phyloP scores from a whole-genome alignment of 2,329 filamentous ascomycete species.

The Chrysosporium keratinophilum region DNA sequence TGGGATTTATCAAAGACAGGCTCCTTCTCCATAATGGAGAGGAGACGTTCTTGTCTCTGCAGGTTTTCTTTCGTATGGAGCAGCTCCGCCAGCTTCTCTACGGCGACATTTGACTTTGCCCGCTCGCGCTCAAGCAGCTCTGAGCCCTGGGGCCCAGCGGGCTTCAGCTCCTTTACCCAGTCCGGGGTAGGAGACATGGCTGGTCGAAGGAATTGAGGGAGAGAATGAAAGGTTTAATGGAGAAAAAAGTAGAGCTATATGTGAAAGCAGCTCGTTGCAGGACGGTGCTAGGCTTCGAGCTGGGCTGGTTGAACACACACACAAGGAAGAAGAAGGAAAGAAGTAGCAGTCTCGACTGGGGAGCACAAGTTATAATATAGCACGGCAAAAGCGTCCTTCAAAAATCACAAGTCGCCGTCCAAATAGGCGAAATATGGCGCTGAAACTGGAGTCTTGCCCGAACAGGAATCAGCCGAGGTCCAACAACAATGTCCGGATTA shows the following conservation, averaged over 20 bases:
- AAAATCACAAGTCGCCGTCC: constrained; percentile 4
- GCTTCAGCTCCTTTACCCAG: constrained; percentile 59
- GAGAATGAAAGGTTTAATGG: not conserved
- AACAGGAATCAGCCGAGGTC: constrained; percentile 2
- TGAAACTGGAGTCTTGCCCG: not conserved
- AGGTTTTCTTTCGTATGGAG: constrained; percentile 58
- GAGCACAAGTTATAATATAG: not conserved
- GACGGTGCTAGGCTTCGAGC: not conserved
- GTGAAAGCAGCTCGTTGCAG: not conserved
- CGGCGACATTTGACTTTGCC: constrained; percentile 54
- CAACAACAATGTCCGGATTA: not conserved
- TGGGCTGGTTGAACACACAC: no score
- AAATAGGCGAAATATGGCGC: not conserved
- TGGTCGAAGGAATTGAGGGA: not conserved
- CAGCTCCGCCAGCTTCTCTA: constrained; percentile 57
- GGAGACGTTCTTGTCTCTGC: constrained; percentile 49
- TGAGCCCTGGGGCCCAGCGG: constrained; percentile 55
- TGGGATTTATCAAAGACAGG: constrained; percentile 67
- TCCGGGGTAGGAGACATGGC: constrained; percentile 40
- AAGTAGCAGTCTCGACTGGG: not conserved
- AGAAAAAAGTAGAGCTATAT: not conserved
- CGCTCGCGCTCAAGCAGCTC: constrained; percentile 62
- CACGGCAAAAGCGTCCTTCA: not conserved
- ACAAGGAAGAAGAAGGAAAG: not conserved
- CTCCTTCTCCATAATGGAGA: constrained; percentile 56